Conservation (phyloP, 2,329 filamentous ascomycete genomes). For the Diaporthe ilicicola region DNA sequence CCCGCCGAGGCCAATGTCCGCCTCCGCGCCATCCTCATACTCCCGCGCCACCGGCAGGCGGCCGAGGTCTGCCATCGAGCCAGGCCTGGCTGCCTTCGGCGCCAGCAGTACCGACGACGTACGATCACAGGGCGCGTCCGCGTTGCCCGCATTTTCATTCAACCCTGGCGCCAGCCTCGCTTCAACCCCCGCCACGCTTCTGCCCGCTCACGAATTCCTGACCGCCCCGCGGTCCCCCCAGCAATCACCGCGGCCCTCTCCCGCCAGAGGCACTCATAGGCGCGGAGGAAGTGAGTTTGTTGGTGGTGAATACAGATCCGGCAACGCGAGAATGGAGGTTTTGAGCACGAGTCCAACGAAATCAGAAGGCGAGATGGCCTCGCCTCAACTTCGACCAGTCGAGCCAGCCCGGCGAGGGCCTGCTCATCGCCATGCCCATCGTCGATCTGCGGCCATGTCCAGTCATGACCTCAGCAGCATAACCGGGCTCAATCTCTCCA, state of each 20-base stretch:
- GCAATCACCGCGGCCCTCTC: slow-evolving; percentile 55
- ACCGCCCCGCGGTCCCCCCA: slow-evolving; percentile 64
- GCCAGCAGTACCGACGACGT: slow-evolving; percentile 42
- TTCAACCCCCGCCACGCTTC: slow-evolving; percentile 26
- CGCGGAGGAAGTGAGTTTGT: slow-evolving; percentile 89
- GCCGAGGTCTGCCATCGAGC: slow-evolving; percentile 62
- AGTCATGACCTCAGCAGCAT: slow-evolving; percentile 72
- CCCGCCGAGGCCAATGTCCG: slow-evolving; percentile 58
- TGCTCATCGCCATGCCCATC: slow-evolving; percentile 73
- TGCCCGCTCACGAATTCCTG: slow-evolving; percentile 51
- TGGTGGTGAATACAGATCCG: slow-evolving; percentile 71
- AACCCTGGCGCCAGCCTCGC: slow-evolving; percentile 41
- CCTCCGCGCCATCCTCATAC: slow-evolving; percentile 54
- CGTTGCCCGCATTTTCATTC: slow-evolving; percentile 60
- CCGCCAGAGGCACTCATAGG: slow-evolving; percentile 72
- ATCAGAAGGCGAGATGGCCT: slow-evolving; percentile 63
- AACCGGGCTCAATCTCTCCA: slow-evolving; percentile 31
- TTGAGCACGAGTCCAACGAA: slow-evolving; percentile 78
- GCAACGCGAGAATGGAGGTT: slow-evolving; percentile 62
- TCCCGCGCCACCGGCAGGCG: slow-evolving; percentile 59
- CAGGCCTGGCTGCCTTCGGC: slow-evolving; percentile 41
- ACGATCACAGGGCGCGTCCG: slow-evolving; percentile 46
- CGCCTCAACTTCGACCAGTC: slow-evolving; percentile 62
- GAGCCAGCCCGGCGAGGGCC: slow-evolving; percentile 60
- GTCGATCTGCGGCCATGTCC: slow-evolving; percentile 84